Evolutionary conservation across 2,329 filamentous ascomycete species (phyloP), one percentile per base, ranked within the genome.

Genomic region (Tolypocladium capitatum): DNA sequence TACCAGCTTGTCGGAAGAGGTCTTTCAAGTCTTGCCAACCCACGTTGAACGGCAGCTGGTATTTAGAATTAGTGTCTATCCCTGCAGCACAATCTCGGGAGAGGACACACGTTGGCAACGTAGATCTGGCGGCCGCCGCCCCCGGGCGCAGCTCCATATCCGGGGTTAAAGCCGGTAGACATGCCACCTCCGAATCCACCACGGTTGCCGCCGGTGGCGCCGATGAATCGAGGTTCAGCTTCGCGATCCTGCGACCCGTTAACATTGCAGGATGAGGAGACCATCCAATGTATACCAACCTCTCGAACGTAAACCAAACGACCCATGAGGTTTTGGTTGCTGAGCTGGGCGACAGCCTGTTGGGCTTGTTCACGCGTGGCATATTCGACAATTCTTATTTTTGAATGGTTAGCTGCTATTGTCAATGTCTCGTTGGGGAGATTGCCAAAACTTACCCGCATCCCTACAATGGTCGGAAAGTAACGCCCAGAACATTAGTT

Each of bases 1-100:
- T 76, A 95, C 90, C 87, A 71, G 92, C 90, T 78, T 96, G 90
- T 63, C 92, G 86, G 77, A 98, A 98, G 56, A 98, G 77, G 68
- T 98, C 92, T 73, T 98, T 98, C 58, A 98, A 73, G 68, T 98
- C 92, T 71, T 98, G 92, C 92, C 92, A 98, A 65, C 92, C 92
- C 59, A 94, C 87, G 55, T 88, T 94, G 72, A 90, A 98, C 20
- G 92, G 92, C 58, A 98, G 86, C 92, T 98, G 69, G 38, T 58
- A 18, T 32, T 18, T 5, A 42, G 32, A 21, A 49, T 56, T 33
- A 55, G 49, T 45, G 27, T 54, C 49, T 24, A 11, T 32, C 24
- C n/a, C 33, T 27, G 34, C 10, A 18, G 24, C 38, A 41, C 16
- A 28, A 13, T n/a, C 16, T 30, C 24, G 4, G 24, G 10, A 18